Base-by-base conservation (phyloP, 805 yeast species). In the Yarrowia sp. region DNA sequence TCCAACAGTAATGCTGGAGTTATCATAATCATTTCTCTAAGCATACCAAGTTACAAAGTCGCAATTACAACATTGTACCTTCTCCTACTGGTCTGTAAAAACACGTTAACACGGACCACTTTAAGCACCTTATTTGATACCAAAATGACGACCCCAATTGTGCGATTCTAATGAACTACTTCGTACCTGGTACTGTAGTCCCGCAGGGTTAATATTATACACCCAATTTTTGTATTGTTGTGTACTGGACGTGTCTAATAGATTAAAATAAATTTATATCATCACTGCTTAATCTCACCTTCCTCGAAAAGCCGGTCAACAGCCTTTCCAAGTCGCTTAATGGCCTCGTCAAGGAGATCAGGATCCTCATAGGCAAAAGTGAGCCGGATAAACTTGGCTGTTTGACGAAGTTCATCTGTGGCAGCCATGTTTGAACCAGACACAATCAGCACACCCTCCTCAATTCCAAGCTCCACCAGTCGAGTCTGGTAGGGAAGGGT, bases 281-380 rank as follows among this genome's bases (percentile, higher is more conserved):
- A 9, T 38, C 33, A 4, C 55, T 48, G 13, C 10, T 11, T 13
- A 4, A 48, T 48, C 55, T 48, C 32, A 0, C 58, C 58, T 33
- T 51, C 62, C 4, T 39, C 39, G 11, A 55, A 55, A 10, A 55
- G 31, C 32, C 62, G n/a, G 22, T 55, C 39, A 14, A 60, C 41
- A 13, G 64, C 53, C 36, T 45, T 60, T 1, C 64, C 64, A 3
- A 60, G 36, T 2, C 64, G 35, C 28, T 33, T 36, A 14, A 60
- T 60, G 7, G 44, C 64, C 35, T 60, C 64, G 9, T 60, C 64
- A 9, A 44, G 42, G 32, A 44, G 28, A 60, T 60, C 64, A 9
- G 53, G 51, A 11, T 60, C 64, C n/a, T 60, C 53, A n/a, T 60
- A 60, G 33, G 64, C 64, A 45, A 60, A 60, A 8, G 64, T 60